These are phyloP conservation scores for Dactylis glomerata DNA, from an alignment of 176 grass and related monocot species.

Conservation along the genomic window DNA sequence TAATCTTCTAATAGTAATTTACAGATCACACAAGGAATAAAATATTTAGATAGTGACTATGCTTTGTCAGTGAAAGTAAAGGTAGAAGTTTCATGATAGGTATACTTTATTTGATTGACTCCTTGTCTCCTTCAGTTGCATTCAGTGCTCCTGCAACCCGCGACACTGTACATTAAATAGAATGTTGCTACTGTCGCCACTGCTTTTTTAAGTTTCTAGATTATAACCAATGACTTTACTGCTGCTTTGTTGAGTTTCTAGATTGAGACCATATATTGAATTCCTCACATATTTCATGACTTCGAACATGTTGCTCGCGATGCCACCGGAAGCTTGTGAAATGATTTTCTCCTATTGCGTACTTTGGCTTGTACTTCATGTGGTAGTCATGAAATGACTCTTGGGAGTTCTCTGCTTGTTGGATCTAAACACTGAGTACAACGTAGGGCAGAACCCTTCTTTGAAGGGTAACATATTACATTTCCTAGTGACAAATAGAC, in stretches of 20 bases:
- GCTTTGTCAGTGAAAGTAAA: constrained; percentile 5
- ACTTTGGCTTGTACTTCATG: not conserved
- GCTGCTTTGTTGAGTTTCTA: constrained; percentile 7
- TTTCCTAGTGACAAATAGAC: not conserved
- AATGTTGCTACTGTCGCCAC: not conserved
- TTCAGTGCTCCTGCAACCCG: not conserved
- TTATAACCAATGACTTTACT: constrained; percentile 12
- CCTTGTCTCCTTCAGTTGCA: constrained; percentile 5
- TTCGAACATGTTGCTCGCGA: constrained; percentile 15
- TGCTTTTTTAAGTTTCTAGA: constrained; percentile 24
- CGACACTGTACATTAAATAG: not conserved
- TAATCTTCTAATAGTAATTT: constrained; percentile 27
- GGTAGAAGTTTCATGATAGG: not conserved
- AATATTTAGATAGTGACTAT: constrained; percentile 7
- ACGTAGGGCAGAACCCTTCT: not conserved
- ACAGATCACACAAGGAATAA: not conserved
- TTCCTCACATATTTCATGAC: not conserved
- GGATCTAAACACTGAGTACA: constrained; percentile 8
- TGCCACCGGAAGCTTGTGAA: constrained; percentile 16
- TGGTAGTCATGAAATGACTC: not conserved
- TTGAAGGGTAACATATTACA: not conserved
- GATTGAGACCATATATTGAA: constrained; percentile 10
- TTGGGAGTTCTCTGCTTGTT: constrained; percentile 19
- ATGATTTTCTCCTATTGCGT: not conserved
- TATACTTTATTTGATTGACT: not conserved